These are phyloP conservation scores for Arabidopsis thaliana DNA, from an alignment of 345 rosid genomes.

Conservation along the genomic window TAIR10.1 NC_003071.7:18349001-18349500, in stretches of 20 bases:
- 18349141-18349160: background rate
- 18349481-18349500: constrained; percentile 53
- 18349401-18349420: background rate
- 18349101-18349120: constrained; percentile 51
- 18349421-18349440: constrained; percentile 47
- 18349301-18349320: constrained; percentile 13
- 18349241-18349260: constrained; percentile 37
- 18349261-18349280: constrained; percentile 36
- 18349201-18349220: constrained; percentile 29
- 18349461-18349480: constrained; percentile 56
- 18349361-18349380: too few relatives aligned
- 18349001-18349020: constrained; percentile 20
- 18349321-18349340: background rate
- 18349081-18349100: constrained; percentile 53
- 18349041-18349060: constrained; percentile 35
- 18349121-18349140: background rate
- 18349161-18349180: background rate
- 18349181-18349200: background rate
- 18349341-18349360: too few relatives aligned
- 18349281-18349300: constrained; percentile 44
- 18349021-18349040: constrained; percentile 34
- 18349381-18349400: too few relatives aligned
- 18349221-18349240: constrained; percentile 34
- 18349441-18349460: constrained; percentile 47
- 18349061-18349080: constrained; percentile 49